phyloP scores from a whole-genome alignment of 371 early-diverging fungal species.

The Mucor mucedo region DNA sequence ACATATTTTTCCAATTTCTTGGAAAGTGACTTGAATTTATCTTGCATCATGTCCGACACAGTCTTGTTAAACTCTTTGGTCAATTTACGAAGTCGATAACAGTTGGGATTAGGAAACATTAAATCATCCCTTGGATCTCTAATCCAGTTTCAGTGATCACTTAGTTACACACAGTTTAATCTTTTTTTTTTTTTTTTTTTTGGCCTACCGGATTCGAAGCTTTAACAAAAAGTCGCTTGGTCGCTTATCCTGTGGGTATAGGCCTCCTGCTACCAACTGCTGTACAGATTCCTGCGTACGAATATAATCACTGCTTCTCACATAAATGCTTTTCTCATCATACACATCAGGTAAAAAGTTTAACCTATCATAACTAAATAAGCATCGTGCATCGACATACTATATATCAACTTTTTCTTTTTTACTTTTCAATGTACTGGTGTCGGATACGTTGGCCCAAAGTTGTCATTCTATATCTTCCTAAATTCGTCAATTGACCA shows the following conservation, averaged over 20 bases:
- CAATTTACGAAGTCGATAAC: conserved; percentile 42
- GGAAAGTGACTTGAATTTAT: conserved; percentile 34
- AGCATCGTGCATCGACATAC: not conserved
- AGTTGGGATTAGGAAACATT: conserved; percentile 53
- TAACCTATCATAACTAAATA: conserved; percentile 25
- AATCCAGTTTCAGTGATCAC: not conserved
- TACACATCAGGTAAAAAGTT: conserved; percentile 48
- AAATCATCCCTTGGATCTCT: conserved; percentile 52
- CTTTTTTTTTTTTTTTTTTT: not conserved
- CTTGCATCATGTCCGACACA: conserved; percentile 39
- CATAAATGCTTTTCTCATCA: conserved; percentile 52
- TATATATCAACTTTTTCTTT: not conserved
- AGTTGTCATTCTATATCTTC: conserved; percentile 63
- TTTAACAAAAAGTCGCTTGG: conserved; percentile 34
- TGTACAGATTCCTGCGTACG: conserved; percentile 80
- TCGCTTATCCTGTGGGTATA: conserved; percentile 61
- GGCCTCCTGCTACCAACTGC: conserved; percentile 66
- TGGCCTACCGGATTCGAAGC: conserved; percentile 46
- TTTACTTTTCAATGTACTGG: conserved; percentile 66
- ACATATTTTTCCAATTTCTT: conserved; percentile 41
- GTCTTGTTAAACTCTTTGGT: conserved; percentile 39
- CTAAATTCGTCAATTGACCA: conserved; percentile 81
- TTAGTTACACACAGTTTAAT: not conserved
- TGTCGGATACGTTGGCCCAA: conserved; percentile 66
- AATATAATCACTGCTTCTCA: conserved; percentile 72